Base-by-base conservation (phyloP, 2,329 filamentous ascomycete genomes). In the Beauveria brongniartii region DNA sequence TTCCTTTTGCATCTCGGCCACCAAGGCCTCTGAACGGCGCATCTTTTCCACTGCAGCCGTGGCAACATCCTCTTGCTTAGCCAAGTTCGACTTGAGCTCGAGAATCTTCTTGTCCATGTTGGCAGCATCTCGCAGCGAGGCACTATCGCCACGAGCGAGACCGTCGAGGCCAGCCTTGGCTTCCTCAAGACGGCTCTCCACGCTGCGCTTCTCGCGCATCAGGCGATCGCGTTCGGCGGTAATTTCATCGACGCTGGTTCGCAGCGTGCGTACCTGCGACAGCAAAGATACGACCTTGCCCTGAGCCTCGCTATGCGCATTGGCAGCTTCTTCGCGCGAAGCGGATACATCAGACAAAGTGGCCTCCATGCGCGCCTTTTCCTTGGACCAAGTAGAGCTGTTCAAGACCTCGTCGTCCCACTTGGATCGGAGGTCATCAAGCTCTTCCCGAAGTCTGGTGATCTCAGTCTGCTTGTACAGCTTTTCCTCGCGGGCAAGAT, bases 331-430 rank as follows among this genome's bases (percentile, higher is more conserved):
- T 66, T 99, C 93, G 3, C 93, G 87, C n/a, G 92, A 96, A 54
- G 90, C 87, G 12, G 90, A 89, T 37, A 97, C 84, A 71, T 97
- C 92, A 55, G 93, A 87, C 59, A 99, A 80, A 5, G 92, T 95
- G 63, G 92, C 86, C 72, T 97, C 93, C 46, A 99, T 82, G 18
- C 93, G 88, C 18, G 91, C 84, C 79, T 97, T 97, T 77, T 99
- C 93, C 78, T 99, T 99, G 14, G 92, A 92, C 92, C 94, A 97
- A 0, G 93, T 96, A 18, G 92, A 96, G 74, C 91, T 96, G 76
- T 97, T 97, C 67, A 97, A 84, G 12, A 97, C 91, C 75, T 99
- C 93, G 68, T 97, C 91, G 69, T 99, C 94, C 93, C 94, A 97
- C 77, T 97, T 97, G 67, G 88, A 92, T 66, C 94, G 87, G 62